Conservation (phyloP, 192 early-diverging fungal species). For the Helicostylum pulchrum region DNA sequence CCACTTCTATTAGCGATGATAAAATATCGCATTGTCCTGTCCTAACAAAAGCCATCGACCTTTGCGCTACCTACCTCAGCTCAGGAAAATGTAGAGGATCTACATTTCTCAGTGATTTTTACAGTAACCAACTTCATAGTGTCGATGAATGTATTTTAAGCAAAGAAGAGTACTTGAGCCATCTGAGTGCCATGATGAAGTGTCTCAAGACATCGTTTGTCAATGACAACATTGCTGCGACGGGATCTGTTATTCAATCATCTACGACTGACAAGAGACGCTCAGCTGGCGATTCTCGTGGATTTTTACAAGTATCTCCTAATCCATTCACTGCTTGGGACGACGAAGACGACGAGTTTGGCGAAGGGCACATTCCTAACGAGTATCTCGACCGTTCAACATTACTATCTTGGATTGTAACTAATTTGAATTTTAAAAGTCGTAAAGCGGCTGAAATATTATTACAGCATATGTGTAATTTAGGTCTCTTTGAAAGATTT, state of each 20-base stretch:
- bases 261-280: slow-evolving; percentile 3
- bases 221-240: background rate
- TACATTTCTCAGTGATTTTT: slow-evolving; percentile 41
- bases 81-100: slow-evolving; percentile 19
- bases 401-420: slow-evolving; percentile 36
- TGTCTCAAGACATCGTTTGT: background rate
- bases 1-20: background rate
- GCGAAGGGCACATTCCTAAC: slow-evolving; percentile 16
- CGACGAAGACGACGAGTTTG: slow-evolving; percentile 1
- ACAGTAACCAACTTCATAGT: slow-evolving; percentile 23
- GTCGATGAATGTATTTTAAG: slow-evolving; percentile 38
- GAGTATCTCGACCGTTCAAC: slow-evolving; percentile 25
- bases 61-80: slow-evolving; percentile 25
- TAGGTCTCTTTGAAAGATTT: slow-evolving; percentile 51
- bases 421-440: slow-evolving; percentile 39
- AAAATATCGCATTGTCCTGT: slow-evolving; percentile 1
- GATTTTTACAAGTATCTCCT: slow-evolving; percentile 24
- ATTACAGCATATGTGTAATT: slow-evolving; percentile 52
- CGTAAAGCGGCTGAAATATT: slow-evolving; percentile 30
- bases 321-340: slow-evolving; percentile 14
- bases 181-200: slow-evolving; percentile 47
- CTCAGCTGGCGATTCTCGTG: slow-evolving; percentile 18
- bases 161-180: slow-evolving; percentile 44
- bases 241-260: background rate
- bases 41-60: slow-evolving; percentile 14